Conservation (phyloP, 2,329 filamentous ascomycete species). For the Trichophyton schoenleinii region DNA sequence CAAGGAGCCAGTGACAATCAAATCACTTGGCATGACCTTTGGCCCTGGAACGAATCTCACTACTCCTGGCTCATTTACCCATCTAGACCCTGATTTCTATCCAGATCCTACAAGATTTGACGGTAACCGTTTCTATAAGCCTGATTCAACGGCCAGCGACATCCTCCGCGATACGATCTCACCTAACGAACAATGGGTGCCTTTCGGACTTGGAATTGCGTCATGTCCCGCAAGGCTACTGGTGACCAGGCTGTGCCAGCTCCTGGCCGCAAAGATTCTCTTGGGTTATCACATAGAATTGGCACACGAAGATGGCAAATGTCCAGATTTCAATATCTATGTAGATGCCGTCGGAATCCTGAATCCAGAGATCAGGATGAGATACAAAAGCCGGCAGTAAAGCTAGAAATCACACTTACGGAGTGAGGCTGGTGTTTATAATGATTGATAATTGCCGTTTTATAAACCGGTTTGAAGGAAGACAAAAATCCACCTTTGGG, state of each 20-base stretch:
- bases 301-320: neutral
- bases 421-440: neutral
- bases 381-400: neutral
- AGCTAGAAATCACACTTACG: neutral
- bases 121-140: neutral
- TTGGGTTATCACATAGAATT: neutral
- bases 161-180: neutral
- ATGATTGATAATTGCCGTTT: no score
- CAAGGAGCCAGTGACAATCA: neutral
- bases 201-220: neutral
- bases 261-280: neutral
- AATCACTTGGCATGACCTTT: neutral
- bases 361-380: neutral
- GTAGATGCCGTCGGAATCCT: neutral
- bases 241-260: neutral
- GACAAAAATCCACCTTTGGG: no score
- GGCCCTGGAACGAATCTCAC: neutral
- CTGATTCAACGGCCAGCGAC: neutral
- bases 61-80: neutral
- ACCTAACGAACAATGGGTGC: neutral
- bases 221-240: neutral
- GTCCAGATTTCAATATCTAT: neutral
- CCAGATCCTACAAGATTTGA: neutral
- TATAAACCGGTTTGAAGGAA: no score
- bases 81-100: constrained; percentile 1